Conservation (phyloP, 2,329 filamentous ascomycete genomes). For the Fusarium sp. region DNA sequence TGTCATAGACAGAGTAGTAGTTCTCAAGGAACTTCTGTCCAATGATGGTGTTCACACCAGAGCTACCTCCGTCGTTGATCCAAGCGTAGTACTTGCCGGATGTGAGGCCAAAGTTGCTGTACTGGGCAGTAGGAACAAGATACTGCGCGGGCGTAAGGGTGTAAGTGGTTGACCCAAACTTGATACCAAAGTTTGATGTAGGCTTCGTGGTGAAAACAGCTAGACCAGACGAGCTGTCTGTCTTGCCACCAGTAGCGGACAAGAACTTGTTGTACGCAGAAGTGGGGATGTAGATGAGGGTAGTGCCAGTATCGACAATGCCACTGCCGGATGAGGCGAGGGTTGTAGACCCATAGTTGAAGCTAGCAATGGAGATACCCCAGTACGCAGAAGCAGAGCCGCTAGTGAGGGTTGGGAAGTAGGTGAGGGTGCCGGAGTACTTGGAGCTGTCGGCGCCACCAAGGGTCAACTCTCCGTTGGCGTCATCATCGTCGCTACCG, state of each 20-base stretch:
- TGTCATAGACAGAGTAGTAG: neutral
- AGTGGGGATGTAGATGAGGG: neutral
- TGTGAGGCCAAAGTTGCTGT: neutral
- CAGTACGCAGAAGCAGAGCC: neutral
- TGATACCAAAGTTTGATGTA: neutral
- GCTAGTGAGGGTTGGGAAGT: neutral
- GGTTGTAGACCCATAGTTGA: neutral
- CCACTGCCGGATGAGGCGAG: neutral
- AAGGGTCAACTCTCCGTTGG: neutral
- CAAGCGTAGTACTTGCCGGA: neutral
- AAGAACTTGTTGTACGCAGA: neutral
- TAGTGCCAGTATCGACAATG: neutral
- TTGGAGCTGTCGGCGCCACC: neutral
- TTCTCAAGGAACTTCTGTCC: neutral
- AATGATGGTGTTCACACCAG: neutral
- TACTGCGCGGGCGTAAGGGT: neutral
- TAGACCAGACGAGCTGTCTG: neutral
- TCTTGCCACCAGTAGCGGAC: neutral
- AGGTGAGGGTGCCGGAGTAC: neutral
- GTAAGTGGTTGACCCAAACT: neutral
- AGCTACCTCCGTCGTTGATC: neutral
- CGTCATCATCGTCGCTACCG: neutral
- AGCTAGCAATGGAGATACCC: neutral
- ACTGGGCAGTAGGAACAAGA: neutral
- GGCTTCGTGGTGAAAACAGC: neutral